Evolutionary conservation across 257 asterid genomes (phyloP), one percentile per base, ranked within the genome.

Genomic region (Rauvolfia tetraphylla): DNA sequence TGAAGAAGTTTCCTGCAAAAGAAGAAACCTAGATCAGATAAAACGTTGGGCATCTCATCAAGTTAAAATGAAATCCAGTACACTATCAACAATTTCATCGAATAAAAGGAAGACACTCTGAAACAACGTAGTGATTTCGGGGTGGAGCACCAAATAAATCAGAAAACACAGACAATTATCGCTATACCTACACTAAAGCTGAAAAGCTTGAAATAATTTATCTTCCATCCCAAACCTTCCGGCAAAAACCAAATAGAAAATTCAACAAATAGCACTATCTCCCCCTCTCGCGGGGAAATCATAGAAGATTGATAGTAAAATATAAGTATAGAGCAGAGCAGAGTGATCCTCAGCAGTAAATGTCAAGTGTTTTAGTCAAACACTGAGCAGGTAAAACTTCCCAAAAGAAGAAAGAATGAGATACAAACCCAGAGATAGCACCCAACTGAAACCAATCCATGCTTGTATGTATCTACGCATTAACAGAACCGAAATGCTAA

Each of bases 1-100:
- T 1, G 98, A 93, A 5, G 98, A 93, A 0, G 88, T 89, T 90
- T 93, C 98, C 98, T 93, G 68, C 72, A 67, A 34, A 34, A 65
- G 17, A 0, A 65, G 14, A 34, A 36, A 31, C 71, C 71, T 15
- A 65, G 48, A 65, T 66, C 49, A 20, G 17, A 48, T 25, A 31
- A 31, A 51, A 12, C 14, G 14, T 27, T 46, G 2, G 29, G 25
- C 17, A 25, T 41, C 58, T 71, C 38, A 67, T 5, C 29, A 22
- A 22, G 33, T 67, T 67, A 10, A 9, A 67, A 67, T 22, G 9
- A 67, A 38, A 11, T 33, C 18, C 29, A 31, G 42, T 33, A 6
- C 12, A 63, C 5, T n/a, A 34, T 65, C 33, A 65, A 7, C 71
- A 38, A 3, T 51, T 67, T 23, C 51, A 67, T 62, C 4, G 0